A percentile compares a stretch with the other conserved stretches of the same genome.
These are phyloP conservation scores for Penicillium sp. DNA, from an alignment of 2,329 filamentous ascomycete species.

Conservation along the genomic window DNA sequence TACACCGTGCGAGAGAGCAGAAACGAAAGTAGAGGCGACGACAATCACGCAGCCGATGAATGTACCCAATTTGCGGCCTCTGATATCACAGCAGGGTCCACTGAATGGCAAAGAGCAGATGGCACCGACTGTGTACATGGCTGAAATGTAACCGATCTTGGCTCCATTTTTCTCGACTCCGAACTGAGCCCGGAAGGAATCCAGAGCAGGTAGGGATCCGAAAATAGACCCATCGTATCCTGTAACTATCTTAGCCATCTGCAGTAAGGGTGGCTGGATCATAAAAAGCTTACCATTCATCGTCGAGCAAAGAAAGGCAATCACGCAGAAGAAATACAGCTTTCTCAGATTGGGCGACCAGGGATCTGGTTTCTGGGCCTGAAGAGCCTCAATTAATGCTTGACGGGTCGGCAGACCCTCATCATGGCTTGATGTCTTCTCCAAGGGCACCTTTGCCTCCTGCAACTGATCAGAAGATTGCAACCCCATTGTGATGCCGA, in stretches of 20 bases:
- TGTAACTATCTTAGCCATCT: not conserved
- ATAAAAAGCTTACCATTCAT: constrained; percentile 6
- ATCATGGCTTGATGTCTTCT: constrained; percentile 4
- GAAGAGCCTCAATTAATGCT: constrained; percentile 5
- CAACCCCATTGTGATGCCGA: not conserved
- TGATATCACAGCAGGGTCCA: constrained; percentile 3
- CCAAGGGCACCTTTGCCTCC: not conserved
- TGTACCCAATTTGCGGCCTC: constrained; percentile 5
- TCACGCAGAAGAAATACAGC: constrained; percentile 5
- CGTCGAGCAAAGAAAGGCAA: constrained; percentile 9
- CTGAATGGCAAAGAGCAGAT: constrained; percentile 11
- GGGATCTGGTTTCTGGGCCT: constrained; percentile 5
- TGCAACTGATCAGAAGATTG: not conserved
- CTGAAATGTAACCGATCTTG: constrained; percentile 8
- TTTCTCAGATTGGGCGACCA: constrained; percentile 10
- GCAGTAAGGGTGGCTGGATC: no score
- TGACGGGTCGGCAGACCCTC: constrained; percentile 5
- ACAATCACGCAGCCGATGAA: constrained; percentile 9
- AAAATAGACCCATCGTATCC: constrained; percentile 11
- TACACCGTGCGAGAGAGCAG: constrained; percentile 1
- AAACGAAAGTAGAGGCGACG: constrained; percentile 5
- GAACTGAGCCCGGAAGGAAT: constrained; percentile 6
- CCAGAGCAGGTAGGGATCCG: constrained; percentile 5
- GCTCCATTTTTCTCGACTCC: constrained; percentile 5
- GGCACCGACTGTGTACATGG: constrained; percentile 10